Evolutionary conservation across 1,284 basidiomycete genomes (phyloP).

Genomic region (Leccinum griseonigrum): DNA sequence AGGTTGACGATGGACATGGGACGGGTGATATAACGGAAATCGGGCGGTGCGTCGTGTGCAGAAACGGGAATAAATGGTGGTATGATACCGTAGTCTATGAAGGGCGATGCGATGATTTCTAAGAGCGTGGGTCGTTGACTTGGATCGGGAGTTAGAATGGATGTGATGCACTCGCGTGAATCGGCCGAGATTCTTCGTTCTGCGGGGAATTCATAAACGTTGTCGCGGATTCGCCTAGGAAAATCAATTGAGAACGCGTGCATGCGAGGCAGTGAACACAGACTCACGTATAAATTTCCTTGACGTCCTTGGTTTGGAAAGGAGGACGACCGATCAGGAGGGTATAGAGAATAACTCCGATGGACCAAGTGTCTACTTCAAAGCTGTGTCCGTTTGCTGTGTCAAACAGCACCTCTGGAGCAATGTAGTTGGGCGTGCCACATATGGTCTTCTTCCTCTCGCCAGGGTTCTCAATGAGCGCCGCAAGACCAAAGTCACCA

Average conservation of each 20-base stretch:
- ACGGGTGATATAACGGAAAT: conserved; percentile 68
- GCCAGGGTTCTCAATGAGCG: conserved; percentile 93
- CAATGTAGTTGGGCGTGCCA: conserved; percentile 98
- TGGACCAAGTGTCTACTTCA: conserved; percentile 98
- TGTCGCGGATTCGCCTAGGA: conserved; percentile 87
- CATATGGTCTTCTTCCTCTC: conserved; percentile 99
- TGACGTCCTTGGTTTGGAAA: conserved; percentile 97
- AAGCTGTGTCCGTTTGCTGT: conserved; percentile 96
- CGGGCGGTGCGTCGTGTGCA: conserved; percentile 73
- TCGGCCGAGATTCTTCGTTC: conserved; percentile 73
- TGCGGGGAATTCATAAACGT: conserved; percentile 90
- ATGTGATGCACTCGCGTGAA: conserved; percentile 77
- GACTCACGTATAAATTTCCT: conserved; percentile 85
- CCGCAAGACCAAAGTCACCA: conserved; percentile 96
- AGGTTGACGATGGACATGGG: conserved; percentile 71
- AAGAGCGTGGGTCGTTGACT: conserved; percentile 79
- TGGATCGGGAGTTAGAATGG: conserved; percentile 85
- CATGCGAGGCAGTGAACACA: not conserved
- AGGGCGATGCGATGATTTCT: conserved; percentile 83
- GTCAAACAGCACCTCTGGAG: conserved; percentile 96
- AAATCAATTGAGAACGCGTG: conserved; percentile 12
- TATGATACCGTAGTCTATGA: conserved; percentile 82
- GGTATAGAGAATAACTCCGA: conserved; percentile 97
- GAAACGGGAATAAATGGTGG: conserved; percentile 79
- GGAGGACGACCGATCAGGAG: conserved; percentile 92